A percentile compares a stretch with the other conserved stretches of the same genome.
Conservation (phyloP, 148 eudicot species). For the Silene uniflora region DNA sequence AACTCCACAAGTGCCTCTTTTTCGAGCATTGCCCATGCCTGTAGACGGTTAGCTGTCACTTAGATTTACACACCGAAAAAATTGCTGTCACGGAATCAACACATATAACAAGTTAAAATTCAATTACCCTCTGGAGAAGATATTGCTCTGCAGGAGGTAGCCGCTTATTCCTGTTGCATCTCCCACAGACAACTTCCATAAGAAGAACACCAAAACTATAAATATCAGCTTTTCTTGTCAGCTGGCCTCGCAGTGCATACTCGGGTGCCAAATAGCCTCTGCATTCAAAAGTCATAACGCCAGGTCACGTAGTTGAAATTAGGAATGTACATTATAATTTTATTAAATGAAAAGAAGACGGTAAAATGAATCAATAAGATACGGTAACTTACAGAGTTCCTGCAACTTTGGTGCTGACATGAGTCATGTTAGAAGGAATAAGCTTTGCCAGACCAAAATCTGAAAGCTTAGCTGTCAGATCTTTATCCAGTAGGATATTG, state of each 20-base stretch:
- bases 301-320: background rate
- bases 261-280: slow-evolving; percentile 98
- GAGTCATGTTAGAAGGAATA: slow-evolving; percentile 59
- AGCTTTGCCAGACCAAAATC: slow-evolving; percentile 95
- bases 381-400: slow-evolving; percentile 69
- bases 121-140: slow-evolving; percentile 68
- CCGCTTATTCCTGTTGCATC: slow-evolving; percentile 49
- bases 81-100: background rate
- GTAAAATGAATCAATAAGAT: too few species aligned
- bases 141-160: slow-evolving; percentile 49
- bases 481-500: slow-evolving; percentile 78
- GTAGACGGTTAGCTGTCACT: slow-evolving; percentile 17
- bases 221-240: slow-evolving; percentile 84
- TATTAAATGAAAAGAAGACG: too few species aligned
- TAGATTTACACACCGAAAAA: background rate
- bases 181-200: slow-evolving; percentile 79
- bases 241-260: slow-evolving; percentile 68
- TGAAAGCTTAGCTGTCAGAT: slow-evolving; percentile 66
- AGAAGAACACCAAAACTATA: slow-evolving; percentile 90
- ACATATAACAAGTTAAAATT: background rate
- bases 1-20: slow-evolving; percentile 31
- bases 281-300: slow-evolving; percentile 19
- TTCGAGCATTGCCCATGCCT: slow-evolving; percentile 63
- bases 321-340: too few species aligned
- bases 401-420: slow-evolving; percentile 80